Base-by-base conservation (phyloP, 2,329 filamentous ascomycete species). In the Aspergillus transmontanensis region DNA sequence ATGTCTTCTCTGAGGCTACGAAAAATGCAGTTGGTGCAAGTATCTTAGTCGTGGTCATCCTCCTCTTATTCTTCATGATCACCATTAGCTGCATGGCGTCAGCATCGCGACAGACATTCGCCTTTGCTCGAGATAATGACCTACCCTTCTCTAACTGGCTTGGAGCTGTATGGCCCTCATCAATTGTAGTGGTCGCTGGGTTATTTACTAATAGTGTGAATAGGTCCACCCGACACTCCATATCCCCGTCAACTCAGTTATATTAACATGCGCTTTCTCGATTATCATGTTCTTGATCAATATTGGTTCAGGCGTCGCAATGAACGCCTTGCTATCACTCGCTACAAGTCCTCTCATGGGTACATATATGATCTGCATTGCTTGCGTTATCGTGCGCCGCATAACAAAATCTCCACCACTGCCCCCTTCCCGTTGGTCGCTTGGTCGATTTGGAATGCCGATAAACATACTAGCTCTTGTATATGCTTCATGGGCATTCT, bases 281-380 rank as follows among this genome's bases (percentile, higher is more conserved):
- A 68, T 72, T 1, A 70, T 81, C 2, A 72, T 84, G 19, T 78
- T 79, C 4, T 72, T 84, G 14, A 85, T 86, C 72, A 84, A 84
- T 68, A 81, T 86, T 51, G 83, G 82, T 19, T 84, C 81, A 14
- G 67, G 76, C 3, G 78, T 80, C 19, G 84, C 84, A 5, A 83
- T 86, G 69, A 83, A 84, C 68, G 82, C 81, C 57, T 82, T 86
- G 61, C 78, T 81, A 21, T 85, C 83, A 3, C 75, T 87, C 1
- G 79, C 79, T 28, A 76, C 81, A 26, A 79, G 78, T 12, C 79
- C 81, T 0, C 73, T 85, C 34, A 77, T 85, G 55, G 80, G 77
- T 41, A 84, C 82, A 6, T 86, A 86, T 66, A 78, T 83, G 58
- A 77, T 83, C 43, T 81, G 81, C 21, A 81, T 84, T 59, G 71